phyloP scores from a whole-genome alignment of 2,329 filamentous ascomycete genomes.

The Fusarium drepaniforme region DNA sequence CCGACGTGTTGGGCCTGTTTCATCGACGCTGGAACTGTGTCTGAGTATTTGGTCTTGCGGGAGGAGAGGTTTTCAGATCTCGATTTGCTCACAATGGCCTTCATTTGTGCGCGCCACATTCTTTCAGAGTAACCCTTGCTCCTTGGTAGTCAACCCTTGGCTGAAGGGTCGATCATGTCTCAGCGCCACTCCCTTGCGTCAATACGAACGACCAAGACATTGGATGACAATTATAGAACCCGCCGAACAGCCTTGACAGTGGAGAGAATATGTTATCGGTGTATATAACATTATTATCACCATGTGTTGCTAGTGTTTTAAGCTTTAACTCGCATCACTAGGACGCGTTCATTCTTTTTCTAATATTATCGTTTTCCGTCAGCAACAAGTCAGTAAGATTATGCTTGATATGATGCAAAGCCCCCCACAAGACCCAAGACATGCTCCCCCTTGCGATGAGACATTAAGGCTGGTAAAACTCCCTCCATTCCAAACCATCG shows the following conservation, averaged over 20 bases:
- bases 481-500: constrained; percentile 33
- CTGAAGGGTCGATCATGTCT: constrained; percentile 30
- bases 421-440: neutral
- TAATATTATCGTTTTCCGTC: too few relatives aligned
- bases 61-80: neutral
- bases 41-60: neutral
- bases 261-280: too few relatives aligned
- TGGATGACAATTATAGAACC: neutral
- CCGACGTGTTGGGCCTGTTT: neutral
- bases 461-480: constrained; percentile 28
- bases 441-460: constrained; percentile 13
- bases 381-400: too few relatives aligned
- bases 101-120: constrained; percentile 14
- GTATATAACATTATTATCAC: too few relatives aligned
- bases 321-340: neutral
- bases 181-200: constrained; percentile 33
- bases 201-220: neutral
- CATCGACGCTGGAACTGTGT: neutral
- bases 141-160: neutral
- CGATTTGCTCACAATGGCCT: neutral
- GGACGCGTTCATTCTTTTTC: too few relatives aligned
- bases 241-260: too few relatives aligned
- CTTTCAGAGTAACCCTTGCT: neutral
- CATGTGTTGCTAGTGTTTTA: neutral
- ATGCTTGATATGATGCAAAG: neutral